Conservation (phyloP, 2,329 filamentous ascomycete species). For the Aotearoamyces nothofagi region DNA sequence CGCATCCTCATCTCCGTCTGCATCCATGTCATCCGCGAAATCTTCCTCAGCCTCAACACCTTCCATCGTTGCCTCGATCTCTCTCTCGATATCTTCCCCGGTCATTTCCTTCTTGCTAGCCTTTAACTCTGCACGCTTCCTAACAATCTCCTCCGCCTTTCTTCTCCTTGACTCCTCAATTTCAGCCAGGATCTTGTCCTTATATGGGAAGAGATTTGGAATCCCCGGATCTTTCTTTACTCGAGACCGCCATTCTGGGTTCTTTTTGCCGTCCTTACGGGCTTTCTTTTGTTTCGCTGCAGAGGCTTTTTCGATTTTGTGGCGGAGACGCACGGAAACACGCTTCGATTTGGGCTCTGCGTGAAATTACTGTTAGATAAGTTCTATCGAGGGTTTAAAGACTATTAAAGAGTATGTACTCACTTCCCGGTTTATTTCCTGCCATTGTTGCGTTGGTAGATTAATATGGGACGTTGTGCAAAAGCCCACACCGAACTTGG, state of each 20-base stretch:
- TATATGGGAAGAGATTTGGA: conserved; percentile 94
- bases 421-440: conserved; percentile 20
- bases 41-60: conserved; percentile 29
- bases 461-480: no score
- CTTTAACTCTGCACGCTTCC: conserved; percentile 57
- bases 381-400: no score
- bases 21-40: conserved; percentile 32
- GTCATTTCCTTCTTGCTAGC: conserved; percentile 36
- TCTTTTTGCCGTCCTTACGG: conserved; percentile 84
- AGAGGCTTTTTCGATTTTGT: conserved; percentile 93
- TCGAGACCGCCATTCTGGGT: conserved; percentile 90
- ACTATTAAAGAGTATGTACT: no score
- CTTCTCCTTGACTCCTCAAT: conserved; percentile 76
- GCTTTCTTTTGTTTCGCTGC: conserved; percentile 81
- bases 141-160: conserved; percentile 66
- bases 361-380: no score
- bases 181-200: conserved; percentile 85
- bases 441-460: conserved; percentile 13
- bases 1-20: conserved; percentile 45
- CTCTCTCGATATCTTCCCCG: conserved; percentile 25
- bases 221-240: conserved; percentile 97
- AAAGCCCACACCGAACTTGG: no score
- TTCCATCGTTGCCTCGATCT: conserved; percentile 27
- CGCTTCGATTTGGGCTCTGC: conserved; percentile 92
- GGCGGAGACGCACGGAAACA: conserved; percentile 70